Evolutionary conservation across 1,284 basidiomycete species (phyloP), one percentile per base, ranked within the genome.

Genomic region (Melampsora occidentalis): DNA sequence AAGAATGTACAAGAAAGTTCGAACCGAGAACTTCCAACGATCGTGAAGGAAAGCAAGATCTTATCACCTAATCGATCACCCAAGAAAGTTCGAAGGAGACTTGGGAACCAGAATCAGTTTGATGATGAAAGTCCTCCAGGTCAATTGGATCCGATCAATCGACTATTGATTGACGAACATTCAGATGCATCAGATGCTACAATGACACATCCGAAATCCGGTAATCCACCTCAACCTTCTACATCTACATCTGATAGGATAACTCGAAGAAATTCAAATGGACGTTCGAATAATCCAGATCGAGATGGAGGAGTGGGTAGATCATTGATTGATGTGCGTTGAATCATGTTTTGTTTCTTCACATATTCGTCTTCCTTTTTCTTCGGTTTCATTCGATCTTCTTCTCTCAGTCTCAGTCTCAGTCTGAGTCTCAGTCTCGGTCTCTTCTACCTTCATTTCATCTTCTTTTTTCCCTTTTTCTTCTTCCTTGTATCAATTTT

Each of bases 131-230:
- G 35, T 25, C n/a, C 46, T 14, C 65, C 31, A 42, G n/a, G 42
- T 25, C 65, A 46, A 20, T 25, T 42, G n/a, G 65, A 67, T 39
- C 39, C 31, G 5, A 48, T 67, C 10, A 39, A n/a, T 28, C 31
- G 25, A 42, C 39, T 59, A 22, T n/a, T 69, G 10, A 33, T 33
- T n/a, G 62, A 39, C 18, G 35, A 64, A 33, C 62, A 64, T 64
- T 64, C 62, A 64, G 62, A 64, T 31, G 28, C 62, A 2, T 64
- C 62, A 25, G 62, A 64, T 64, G 28, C 62, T 33, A 64, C 62
- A 3, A 33, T 64, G 62, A 64, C 28, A 31, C 28, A 35, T 16
- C 12, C 28, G 6, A 64, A 31, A 28, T 31, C 62, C 31, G 10
- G 39, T 12, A 42, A 42, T 42, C 5, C 12, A 2, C 39, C 39